Evolutionary conservation across 2,329 filamentous ascomycete genomes (phyloP).

Genomic region (Beauveria sp.): DNA sequence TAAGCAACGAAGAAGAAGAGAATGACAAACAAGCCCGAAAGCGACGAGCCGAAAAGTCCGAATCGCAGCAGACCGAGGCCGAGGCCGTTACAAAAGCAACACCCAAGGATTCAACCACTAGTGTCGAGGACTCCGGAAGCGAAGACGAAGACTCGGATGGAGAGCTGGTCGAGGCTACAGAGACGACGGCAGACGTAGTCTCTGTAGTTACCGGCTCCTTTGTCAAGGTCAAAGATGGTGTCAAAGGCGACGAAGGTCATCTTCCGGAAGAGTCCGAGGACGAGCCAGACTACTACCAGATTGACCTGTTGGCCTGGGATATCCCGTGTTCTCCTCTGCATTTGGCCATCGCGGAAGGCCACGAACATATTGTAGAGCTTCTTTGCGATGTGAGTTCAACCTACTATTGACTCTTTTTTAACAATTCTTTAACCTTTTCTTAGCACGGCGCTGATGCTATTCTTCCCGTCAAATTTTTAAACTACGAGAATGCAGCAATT

Average conservation of each 20-base stretch:
- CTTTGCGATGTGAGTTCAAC: conserved; percentile 49
- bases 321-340: conserved; percentile 66
- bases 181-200: conserved; percentile 42
- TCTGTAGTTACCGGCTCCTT: conserved; percentile 64
- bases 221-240: conserved; percentile 53
- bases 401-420: neutral
- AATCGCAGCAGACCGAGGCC: conserved; percentile 19
- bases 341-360: conserved; percentile 67
- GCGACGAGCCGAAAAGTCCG: conserved; percentile 28
- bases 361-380: conserved; percentile 58
- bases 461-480: conserved; percentile 61
- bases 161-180: conserved; percentile 38
- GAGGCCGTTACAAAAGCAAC: conserved; percentile 11
- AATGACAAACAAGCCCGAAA: conserved; percentile 48
- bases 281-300: conserved; percentile 72
- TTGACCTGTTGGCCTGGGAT: conserved; percentile 77
- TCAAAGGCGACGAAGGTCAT: conserved; percentile 31
- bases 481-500: conserved; percentile 50
- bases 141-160: conserved; percentile 27
- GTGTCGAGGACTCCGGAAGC: conserved; percentile 27
- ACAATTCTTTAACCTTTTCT: conserved; percentile 16
- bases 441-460: conserved; percentile 72
- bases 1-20: conserved; percentile 63
- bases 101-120: conserved; percentile 14
- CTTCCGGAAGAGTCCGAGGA: conserved; percentile 48